Conservation (phyloP, 805 yeast species). For the Torulaspora gathmanii region DNA sequence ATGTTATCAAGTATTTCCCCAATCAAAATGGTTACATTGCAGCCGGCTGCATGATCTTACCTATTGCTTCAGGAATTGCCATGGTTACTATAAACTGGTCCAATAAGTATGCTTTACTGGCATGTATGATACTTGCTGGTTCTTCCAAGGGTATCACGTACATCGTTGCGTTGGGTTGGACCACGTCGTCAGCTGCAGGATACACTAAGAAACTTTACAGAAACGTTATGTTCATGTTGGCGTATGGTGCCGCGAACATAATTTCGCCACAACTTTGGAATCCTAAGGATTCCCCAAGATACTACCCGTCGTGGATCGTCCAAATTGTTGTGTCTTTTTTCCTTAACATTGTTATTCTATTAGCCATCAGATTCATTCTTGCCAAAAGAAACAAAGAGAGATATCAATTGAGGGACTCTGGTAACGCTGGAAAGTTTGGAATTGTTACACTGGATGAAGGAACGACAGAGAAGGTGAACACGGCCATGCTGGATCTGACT, state of each 20-base stretch:
- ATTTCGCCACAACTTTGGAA: constrained; percentile 56
- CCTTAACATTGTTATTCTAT: constrained; percentile 42
- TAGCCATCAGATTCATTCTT: constrained; percentile 44
- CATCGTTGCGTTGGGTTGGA: constrained; percentile 38
- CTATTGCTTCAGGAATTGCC: constrained; percentile 44
- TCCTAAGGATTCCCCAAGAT: constrained; percentile 43
- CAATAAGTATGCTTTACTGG: constrained; percentile 44
- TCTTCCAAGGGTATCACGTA: constrained; percentile 41
- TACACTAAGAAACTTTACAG: constrained; percentile 48
- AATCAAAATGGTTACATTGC: constrained; percentile 39
- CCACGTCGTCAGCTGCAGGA: constrained; percentile 39
- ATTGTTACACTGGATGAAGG: constrained; percentile 28
- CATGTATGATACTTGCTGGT: constrained; percentile 45
- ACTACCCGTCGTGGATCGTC: constrained; percentile 47
- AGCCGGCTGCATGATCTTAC: constrained; percentile 40
- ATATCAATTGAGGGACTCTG: constrained; percentile 20
- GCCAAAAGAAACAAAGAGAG: constrained; percentile 43
- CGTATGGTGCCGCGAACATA: constrained; percentile 46
- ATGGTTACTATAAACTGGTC: constrained; percentile 43
- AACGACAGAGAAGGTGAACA: constrained; percentile 30
- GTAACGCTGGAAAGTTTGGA: constrained; percentile 20
- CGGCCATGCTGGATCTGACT: constrained; percentile 47
- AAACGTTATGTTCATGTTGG: constrained; percentile 42
- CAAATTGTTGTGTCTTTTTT: constrained; percentile 51
- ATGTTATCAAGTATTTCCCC: constrained; percentile 32